Evolutionary conservation across 2,329 filamentous ascomycete genomes (phyloP).

Genomic region (Cladorrhinum sp.): DNA sequence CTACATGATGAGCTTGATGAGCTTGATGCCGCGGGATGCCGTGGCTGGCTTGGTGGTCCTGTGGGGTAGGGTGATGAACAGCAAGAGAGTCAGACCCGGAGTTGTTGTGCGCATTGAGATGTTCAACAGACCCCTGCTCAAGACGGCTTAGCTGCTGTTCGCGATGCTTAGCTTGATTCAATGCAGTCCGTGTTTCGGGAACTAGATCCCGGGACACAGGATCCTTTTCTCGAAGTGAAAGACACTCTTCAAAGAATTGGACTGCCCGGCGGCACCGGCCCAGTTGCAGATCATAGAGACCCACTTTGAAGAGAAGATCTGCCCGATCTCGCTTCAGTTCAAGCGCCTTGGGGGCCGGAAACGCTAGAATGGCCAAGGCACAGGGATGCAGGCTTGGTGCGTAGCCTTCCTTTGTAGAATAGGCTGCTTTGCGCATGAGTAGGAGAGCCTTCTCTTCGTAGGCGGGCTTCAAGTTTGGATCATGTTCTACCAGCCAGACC

Average conservation of each 20-base stretch:
- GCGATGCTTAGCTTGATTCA: background rate
- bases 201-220: background rate
- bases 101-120: no score
- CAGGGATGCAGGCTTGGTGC: background rate
- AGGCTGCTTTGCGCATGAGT: background rate
- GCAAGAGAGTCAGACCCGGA: no score
- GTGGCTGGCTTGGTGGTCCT: no score
- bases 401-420: background rate
- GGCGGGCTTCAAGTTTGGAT: background rate
- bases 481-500: background rate
- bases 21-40: no score
- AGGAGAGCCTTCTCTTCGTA: background rate
- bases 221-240: background rate
- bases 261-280: background rate
- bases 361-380: background rate
- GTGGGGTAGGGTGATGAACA: no score
- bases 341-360: background rate
- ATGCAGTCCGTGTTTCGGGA: background rate
- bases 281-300: background rate
- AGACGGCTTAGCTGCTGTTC: no score
- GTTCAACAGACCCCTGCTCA: no score
- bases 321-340: background rate
- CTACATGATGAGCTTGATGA: no score
- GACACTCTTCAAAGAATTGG: background rate
- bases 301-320: background rate